Evolutionary conservation across 148 eudicot genomes (phyloP), one percentile per base, ranked within the genome.

Genomic region (Arbutus unedo): DNA sequence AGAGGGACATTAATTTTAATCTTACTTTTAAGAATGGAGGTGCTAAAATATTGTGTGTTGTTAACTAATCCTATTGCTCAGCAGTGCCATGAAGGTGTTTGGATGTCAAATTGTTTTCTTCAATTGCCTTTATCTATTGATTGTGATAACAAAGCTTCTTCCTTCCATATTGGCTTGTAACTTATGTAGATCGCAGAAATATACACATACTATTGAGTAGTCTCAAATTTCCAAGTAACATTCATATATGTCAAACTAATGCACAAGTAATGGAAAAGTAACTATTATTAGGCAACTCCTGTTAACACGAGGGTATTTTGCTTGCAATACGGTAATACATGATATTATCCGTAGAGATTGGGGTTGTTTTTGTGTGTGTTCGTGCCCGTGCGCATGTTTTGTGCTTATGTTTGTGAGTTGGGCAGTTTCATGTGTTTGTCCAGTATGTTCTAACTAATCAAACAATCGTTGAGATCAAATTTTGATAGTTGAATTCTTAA

Each of bases 401-500:
- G 16, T 62, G 73, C 6, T 21, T 11, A 4, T 31, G 44, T 62
- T 67, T 60, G 82, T 25, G 11, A 47, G 25, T 4, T 6, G 14
- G 77, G 38, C 16, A 14, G 62, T 72, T 41, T 8, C 41, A 23
- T 73, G 38, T 45, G 44, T 76, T n/a, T 71, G 38, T 53, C 31
- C 31, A 51, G 57, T 25, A 25, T 51, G 44, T 9, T 50, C 25
- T 76, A 3, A 25, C 8, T 19, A 25, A 14, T 51, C 44, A 23
- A 21, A 19, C 25, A 23, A 25, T 57, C 13, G 9, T 2, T 31
- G 71, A 47, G 50, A 79, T 72, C 11, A 78, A 64, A 79, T 47
- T 62, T 64, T 23, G 13, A 16, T 25, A n/a, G 14, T 71, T 81
- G 54, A 15, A 85, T 82, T 86, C 95, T 91, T 93, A 82, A 94